Base-by-base conservation (phyloP, 768 basidiomycete genomes). In the Gymnopilus dilepis region DNA sequence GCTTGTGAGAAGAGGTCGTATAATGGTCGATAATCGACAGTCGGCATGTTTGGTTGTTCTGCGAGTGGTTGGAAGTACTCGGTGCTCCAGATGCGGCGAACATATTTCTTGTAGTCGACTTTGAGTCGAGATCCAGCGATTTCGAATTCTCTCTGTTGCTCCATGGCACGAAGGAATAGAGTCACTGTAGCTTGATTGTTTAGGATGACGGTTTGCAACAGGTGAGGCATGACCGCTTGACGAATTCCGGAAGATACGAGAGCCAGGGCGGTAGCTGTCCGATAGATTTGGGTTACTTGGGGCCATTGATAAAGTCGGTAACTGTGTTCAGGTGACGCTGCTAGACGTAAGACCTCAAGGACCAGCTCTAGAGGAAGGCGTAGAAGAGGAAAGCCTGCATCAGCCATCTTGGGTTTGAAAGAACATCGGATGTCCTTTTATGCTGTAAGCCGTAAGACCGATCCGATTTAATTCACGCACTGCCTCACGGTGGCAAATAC, bases 151-250 rank as follows among this genome's bases (percentile, higher is more conserved):
- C 70, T 68, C 61, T 77, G 77, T 15, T 69, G 65, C 6, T 67
- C 65, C 11, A 81, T 61, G 38, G 75, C 68, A 37, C 65, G 61
- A 30, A 75, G 66, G 68, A 82, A 80, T 42, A 67, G 60, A 61
- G 69, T 54, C 15, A 78, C 64, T n/a, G 74, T 62, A 2, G 65
- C 41, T 13, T 73, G 67, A 1, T 66, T 63, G 43, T 66, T 58
- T 37, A 81, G 72, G 21, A 78, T 57, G 4, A 82, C 74, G 17
- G 76, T 80, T 55, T 74, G 72, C 8, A 81, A 72, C 53, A 82
- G 71, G 54, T 71, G 64, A 24, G 74, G 78, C 75, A 82, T 80
- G 22, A 72, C 67, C 21, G 68, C 67, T 15, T 65, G 70, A 17
- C 78, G 74, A 31, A 80, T 48, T n/a, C 56, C 54, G 48, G 65